Base-by-base conservation (phyloP, 2,329 filamentous ascomycete species). In the Penicillium sp. region DNA sequence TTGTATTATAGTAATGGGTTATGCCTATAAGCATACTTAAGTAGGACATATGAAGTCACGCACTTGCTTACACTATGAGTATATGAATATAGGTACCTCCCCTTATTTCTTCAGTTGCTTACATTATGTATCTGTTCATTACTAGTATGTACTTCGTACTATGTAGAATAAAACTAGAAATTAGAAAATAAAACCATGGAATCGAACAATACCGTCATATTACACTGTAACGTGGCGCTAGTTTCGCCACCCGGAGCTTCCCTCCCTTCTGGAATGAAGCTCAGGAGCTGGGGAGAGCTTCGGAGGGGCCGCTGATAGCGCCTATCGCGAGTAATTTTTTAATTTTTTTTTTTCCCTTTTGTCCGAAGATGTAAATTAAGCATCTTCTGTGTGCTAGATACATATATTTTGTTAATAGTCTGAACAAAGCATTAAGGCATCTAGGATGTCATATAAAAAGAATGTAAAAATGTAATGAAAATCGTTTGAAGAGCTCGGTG, bases 291-390 rank as follows among this genome's bases (percentile, higher is more conserved):
- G 61, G 62, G 61, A 61, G 62, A 66, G 64, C 64, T 66, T 63
- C 50, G 55, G 64, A 65, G 64, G 64, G 61, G 61, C 64, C 63
- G 63, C 63, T 64, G 63, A 66, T 66, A 66, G 61, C 58, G 58
- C 57, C 57, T 66, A 66, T 65, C 64, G 57, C 42, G 38, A 56
- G n/a, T 32, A 38, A n/a, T n/a, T n/a, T n/a, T n/a, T n/a, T n/a
- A n/a, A n/a, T n/a, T 39, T 31, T 46, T 14, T 14, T 20, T 39
- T 16, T 18, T 40, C 32, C 26, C 20, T 49, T 48, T 20, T 14
- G 26, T 20, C 26, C 24, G 38, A 24, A 46, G 11, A 35, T 48
- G 34, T 13, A 9, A 31, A 13, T 38, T n/a, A 22, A n/a, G 14
- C 24, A 26, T 26, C 10, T 37, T 14, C 7, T 34, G 6, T 11